phyloP scores from a whole-genome alignment of 164 flowering plant genomes.

The Malania oleifera region DNA sequence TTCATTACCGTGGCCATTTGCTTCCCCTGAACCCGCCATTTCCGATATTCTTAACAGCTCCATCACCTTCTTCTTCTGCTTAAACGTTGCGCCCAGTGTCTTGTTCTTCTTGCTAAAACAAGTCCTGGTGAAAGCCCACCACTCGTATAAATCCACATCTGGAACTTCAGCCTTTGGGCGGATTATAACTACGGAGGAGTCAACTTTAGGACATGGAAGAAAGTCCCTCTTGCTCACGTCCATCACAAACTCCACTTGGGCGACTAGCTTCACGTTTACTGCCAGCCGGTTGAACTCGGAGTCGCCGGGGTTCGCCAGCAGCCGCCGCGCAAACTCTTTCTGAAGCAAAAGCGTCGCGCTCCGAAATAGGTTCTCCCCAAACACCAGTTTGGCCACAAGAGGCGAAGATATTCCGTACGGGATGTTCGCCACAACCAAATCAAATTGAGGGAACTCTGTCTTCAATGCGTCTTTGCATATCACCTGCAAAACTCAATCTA shows the following conservation, averaged over 20 bases:
- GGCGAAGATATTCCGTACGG: conserved; percentile 89
- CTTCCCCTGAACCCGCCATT: conserved; percentile 7
- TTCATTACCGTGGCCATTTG: not conserved
- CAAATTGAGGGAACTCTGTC: conserved; percentile 69
- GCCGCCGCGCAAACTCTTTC: conserved; percentile 81
- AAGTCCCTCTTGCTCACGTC: conserved; percentile 91
- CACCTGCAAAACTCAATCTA: conserved; percentile 45
- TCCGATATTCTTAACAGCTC: conserved; percentile 46
- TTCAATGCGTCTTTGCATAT: conserved; percentile 66
- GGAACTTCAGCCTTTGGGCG: conserved; percentile 58
- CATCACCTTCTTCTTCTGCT: conserved; percentile 78
- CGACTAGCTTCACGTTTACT: conserved; percentile 79
- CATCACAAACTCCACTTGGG: conserved; percentile 76
- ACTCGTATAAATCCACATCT: conserved; percentile 60
- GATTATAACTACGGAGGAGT: conserved; percentile 77
- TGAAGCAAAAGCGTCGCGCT: conserved; percentile 84
- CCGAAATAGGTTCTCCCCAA: conserved; percentile 42
- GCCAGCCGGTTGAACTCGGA: conserved; percentile 80
- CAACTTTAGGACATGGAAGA: conserved; percentile 81
- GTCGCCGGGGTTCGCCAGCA: conserved; percentile 83
- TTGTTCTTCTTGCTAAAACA: conserved; percentile 88
- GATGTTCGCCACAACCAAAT: conserved; percentile 86
- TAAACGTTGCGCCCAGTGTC: conserved; percentile 83
- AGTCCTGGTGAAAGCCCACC: conserved; percentile 80
- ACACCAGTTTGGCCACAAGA: conserved; percentile 64